phyloP scores from a whole-genome alignment of 1,139 yeast genomes.

The Candida mesenterica region DNA sequence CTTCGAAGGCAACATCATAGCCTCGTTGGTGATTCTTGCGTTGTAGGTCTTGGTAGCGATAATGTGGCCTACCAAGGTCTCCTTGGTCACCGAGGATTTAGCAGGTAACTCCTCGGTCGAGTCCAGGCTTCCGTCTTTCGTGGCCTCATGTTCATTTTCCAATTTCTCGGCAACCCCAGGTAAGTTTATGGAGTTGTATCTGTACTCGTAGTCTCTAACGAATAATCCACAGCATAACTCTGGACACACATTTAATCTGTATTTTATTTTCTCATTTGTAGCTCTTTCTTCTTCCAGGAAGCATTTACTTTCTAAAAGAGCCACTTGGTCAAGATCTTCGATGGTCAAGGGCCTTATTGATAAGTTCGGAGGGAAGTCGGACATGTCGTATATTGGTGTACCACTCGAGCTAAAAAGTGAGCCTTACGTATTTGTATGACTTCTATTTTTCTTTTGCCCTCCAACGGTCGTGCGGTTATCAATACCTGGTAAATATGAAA shows the following conservation, averaged over 20 bases:
- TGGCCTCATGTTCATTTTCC: constrained; percentile 24
- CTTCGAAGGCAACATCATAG: constrained; percentile 62
- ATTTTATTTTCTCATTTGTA: constrained; percentile 58
- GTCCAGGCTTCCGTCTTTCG: constrained; percentile 20
- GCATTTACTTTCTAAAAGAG: constrained; percentile 63
- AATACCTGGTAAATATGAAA: no score
- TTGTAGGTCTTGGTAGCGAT: constrained; percentile 72
- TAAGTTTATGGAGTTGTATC: constrained; percentile 44
- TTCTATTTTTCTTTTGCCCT: not conserved
- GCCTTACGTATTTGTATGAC: not conserved
- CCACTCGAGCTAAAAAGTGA: not conserved
- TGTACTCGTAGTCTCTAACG: constrained; percentile 59
- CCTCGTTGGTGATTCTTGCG: constrained; percentile 53
- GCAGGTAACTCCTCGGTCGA: constrained; percentile 46
- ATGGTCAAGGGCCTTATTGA: constrained; percentile 79
- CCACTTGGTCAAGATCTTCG: constrained; percentile 64
- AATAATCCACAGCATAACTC: constrained; percentile 89
- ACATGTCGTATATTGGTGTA: constrained; percentile 11
- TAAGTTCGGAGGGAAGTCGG: constrained; percentile 54
- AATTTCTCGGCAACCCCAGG: constrained; percentile 42
- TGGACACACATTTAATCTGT: constrained; percentile 79
- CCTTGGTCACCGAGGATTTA: constrained; percentile 54
- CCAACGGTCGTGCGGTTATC: no score
- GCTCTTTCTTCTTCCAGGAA: constrained; percentile 66
- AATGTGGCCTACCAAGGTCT: constrained; percentile 78